phyloP scores from a whole-genome alignment of 1,139 yeast species.

The Kodamaea alishanica region DNA sequence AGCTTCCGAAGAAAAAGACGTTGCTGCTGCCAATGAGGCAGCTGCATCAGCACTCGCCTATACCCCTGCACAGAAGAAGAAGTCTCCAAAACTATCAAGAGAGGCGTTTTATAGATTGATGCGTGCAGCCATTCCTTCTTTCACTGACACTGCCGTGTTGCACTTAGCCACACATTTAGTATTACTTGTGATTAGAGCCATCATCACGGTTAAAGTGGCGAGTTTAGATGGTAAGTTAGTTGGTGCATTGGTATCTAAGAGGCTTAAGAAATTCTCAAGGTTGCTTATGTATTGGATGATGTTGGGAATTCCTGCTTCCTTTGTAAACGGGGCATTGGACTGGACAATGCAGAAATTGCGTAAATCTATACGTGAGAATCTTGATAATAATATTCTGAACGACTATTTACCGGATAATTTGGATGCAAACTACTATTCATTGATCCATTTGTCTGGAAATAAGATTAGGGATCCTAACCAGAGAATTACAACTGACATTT shows the following conservation, averaged over 20 bases:
- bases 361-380: constrained; percentile 58
- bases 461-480: constrained; percentile 75
- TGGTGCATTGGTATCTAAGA: constrained; percentile 73
- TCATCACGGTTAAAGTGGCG: constrained; percentile 79
- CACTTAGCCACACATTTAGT: constrained; percentile 55
- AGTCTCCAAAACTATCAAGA: constrained; percentile 30
- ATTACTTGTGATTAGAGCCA: constrained; percentile 64
- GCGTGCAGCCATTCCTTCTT: constrained; percentile 40
- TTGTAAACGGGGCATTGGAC: constrained; percentile 69
- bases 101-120: constrained; percentile 32
- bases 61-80: constrained; percentile 11
- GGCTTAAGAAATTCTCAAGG: constrained; percentile 59
- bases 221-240: constrained; percentile 83
- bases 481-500: constrained; percentile 74
- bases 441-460: constrained; percentile 55
- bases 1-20: constrained; percentile 2
- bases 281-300: constrained; percentile 76
- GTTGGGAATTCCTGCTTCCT: constrained; percentile 82
- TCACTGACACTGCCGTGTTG: constrained; percentile 32
- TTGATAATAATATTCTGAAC: constrained; percentile 62
- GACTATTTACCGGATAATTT: constrained; percentile 64
- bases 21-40: constrained; percentile 6
- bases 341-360: constrained; percentile 72
- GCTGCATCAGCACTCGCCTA: constrained; percentile 6
- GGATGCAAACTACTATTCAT: constrained; percentile 49